phyloP scores from a whole-genome alignment of 306 rosid genomes.

The Castanea sativa region DNA sequence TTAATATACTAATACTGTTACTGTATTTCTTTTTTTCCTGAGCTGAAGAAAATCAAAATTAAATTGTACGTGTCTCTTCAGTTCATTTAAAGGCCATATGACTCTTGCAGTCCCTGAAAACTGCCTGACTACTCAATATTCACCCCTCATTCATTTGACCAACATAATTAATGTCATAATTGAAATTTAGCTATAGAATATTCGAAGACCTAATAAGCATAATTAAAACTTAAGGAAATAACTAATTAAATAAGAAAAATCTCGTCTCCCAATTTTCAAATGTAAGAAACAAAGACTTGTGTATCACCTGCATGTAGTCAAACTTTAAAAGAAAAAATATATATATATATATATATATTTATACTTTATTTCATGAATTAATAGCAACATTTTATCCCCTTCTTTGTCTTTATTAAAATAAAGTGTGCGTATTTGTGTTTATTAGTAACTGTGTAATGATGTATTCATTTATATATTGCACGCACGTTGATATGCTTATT shows the following conservation, averaged over 20 bases:
- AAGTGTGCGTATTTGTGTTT: too few species aligned
- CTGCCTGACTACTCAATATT: not conserved
- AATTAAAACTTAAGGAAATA: not conserved
- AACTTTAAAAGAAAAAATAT: not conserved
- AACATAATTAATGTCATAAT: not conserved
- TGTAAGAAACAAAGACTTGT: not conserved
- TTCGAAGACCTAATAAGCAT: not conserved
- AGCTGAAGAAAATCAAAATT: not conserved
- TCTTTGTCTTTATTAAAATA: not conserved
- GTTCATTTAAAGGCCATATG: constrained; percentile 40
- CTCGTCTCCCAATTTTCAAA: not conserved
- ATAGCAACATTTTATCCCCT: not conserved
- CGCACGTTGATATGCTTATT: too few species aligned
- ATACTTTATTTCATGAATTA: not conserved
- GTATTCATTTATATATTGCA: too few species aligned
- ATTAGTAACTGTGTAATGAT: too few species aligned
- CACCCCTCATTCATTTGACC: not conserved
- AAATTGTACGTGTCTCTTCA: constrained; percentile 35
- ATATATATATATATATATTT: not conserved
- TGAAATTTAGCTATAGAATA: constrained; percentile 3
- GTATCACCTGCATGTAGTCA: not conserved
- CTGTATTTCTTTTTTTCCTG: not conserved
- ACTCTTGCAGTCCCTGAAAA: constrained; percentile 30
- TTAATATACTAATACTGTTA: too few species aligned
- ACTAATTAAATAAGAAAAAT: not conserved